Base-by-base conservation (phyloP, 805 yeast species). In the Lipomyces mesembrius region DNA sequence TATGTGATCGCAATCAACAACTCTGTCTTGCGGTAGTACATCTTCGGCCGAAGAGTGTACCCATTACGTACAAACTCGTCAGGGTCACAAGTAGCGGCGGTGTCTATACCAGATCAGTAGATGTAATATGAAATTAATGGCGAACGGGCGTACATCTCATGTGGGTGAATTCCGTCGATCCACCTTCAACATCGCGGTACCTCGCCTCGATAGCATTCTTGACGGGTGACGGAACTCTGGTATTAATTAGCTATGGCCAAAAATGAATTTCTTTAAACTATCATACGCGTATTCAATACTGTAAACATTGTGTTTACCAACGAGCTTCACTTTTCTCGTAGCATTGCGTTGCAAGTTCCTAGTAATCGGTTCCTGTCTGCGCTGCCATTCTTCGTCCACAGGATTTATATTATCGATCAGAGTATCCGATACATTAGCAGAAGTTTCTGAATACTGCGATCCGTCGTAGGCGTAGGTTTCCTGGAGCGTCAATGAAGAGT, bases 71-170 rank as follows among this genome's bases (percentile, higher is more conserved):
- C 80, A 76, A 87, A 87, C 66, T 87, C 87, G 57, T 87, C 87
- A 3, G 90, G 90, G n/a, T 88, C 89, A 74, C 87, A 84, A 0
- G 89, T 87, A 6, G 87, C 90, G 2, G 90, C 90, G 1, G 84
- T 82, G 51, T 74, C 63, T 60, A 35, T 12, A 29, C 5, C 20
- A 34, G 17, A n/a, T 29, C 57, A 54, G 22, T 27, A 12, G 22
- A 53, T 12, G 34, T 22, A 14, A 53, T 53, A 11, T 29, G 20
- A n/a, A 54, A 17, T 9, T 8, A n/a, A 11, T n/a, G 53, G 12
- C 14, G 20, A n/a, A 43, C 49, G 0, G 7, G 34, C 64, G 25
- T 35, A 75, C 86, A 86, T 70, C 88, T 77, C 86, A 86, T 81
- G 72, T 84, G 87, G 17, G 86, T 81, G 75, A 86, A 86, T 75